phyloP scores from a whole-genome alignment of 768 basidiomycete species.

The Amylocystis lapponica region DNA sequence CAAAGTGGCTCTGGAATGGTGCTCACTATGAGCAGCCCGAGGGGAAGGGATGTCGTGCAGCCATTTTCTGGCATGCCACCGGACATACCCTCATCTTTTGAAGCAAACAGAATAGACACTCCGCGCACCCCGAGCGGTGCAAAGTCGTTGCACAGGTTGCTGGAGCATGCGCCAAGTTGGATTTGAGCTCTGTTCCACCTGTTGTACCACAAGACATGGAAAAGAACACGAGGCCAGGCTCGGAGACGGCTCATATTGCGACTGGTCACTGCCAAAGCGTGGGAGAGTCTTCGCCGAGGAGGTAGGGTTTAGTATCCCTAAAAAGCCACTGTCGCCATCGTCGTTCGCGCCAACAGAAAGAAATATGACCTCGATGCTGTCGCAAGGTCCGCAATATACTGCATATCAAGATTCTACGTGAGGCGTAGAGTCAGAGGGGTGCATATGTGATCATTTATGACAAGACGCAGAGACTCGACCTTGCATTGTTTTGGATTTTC shows the following conservation, averaged over 20 bases:
- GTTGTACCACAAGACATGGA: too few relatives aligned
- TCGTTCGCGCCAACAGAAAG: slow-evolving; percentile 26
- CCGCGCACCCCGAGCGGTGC: slow-evolving; percentile 68
- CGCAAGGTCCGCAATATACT: slow-evolving; percentile 29
- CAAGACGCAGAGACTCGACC: too few relatives aligned
- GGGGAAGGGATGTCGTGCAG: slow-evolving; percentile 54
- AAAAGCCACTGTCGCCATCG: slow-evolving; percentile 27
- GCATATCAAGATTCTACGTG: slow-evolving; percentile 30
- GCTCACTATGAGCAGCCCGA: slow-evolving; percentile 35
- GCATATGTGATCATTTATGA: too few relatives aligned
- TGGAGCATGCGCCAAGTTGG: too few relatives aligned
- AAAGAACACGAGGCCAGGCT: too few relatives aligned
- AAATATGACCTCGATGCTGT: slow-evolving; percentile 24
- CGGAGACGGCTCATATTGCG: too few relatives aligned
- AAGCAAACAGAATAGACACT: slow-evolving; percentile 56
- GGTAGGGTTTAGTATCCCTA: slow-evolving; percentile 19
- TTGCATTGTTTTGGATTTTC: too few relatives aligned
- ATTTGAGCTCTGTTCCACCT: too few relatives aligned
- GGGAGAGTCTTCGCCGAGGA: neutral
- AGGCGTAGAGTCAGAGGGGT: too few relatives aligned
- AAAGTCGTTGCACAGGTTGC: slow-evolving; percentile 48
- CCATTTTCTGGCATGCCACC: slow-evolving; percentile 32
- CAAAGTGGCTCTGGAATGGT: neutral
- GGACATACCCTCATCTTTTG: slow-evolving; percentile 64
- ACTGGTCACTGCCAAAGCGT: too few relatives aligned